Evolutionary conservation across 2,329 filamentous ascomycete genomes (phyloP).

Genomic region (Exophiala dermatitidis): DNA sequence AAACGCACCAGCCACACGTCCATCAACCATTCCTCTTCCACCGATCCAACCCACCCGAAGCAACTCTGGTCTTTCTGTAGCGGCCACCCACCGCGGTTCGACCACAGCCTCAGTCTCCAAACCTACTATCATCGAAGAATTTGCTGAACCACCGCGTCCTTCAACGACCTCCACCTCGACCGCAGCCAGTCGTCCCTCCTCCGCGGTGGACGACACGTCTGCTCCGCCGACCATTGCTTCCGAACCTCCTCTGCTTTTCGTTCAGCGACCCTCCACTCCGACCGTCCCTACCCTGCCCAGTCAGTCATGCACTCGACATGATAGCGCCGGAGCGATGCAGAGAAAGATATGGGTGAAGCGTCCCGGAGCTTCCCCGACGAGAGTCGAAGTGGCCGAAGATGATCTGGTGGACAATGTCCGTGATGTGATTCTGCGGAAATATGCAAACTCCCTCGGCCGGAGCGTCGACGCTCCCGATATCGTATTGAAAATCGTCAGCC

Average conservation of each 20-base stretch:
- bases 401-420: constrained; percentile 92
- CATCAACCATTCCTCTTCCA: constrained; percentile 6
- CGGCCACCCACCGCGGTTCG: constrained; percentile 9
- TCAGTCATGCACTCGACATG: constrained; percentile 17
- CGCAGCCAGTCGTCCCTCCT: not conserved
- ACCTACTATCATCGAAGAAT: constrained; percentile 28
- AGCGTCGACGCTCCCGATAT: constrained; percentile 89
- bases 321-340: constrained; percentile 32
- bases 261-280: constrained; percentile 19
- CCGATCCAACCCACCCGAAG: constrained; percentile 5
- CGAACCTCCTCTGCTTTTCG: constrained; percentile 10
- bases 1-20: constrained; percentile 6
- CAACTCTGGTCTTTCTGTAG: constrained; percentile 4
- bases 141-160: constrained; percentile 23
- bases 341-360: constrained; percentile 94
- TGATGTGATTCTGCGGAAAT: constrained; percentile 87
- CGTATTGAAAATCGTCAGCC: constrained; percentile 66
- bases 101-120: not conserved
- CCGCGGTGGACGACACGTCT: not conserved
- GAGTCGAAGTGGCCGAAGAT: constrained; percentile 77
- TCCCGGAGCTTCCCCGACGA: constrained; percentile 74
- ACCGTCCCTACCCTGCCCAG: constrained; percentile 13
- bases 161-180: not conserved
- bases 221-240: not conserved
- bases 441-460: constrained; percentile 82